Conservation (phyloP, 768 basidiomycete species). For the Tylopilus felleus region DNA sequence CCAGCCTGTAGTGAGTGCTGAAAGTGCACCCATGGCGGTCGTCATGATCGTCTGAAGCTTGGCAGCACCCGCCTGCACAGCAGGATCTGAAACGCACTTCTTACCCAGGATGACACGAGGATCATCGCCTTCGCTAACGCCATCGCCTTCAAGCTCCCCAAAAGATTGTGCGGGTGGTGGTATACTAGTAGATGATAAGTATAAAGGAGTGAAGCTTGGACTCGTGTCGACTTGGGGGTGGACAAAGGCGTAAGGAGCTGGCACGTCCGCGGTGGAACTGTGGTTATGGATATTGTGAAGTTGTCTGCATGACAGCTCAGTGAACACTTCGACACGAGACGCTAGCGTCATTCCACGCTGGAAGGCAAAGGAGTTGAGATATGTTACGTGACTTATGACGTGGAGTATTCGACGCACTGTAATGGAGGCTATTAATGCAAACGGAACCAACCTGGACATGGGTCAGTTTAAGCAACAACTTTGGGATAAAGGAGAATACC, state of each 20-base stretch:
- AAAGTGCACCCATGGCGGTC: conserved; percentile 72
- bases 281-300: conserved; percentile 47
- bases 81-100: conserved; percentile 45
- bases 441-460: conserved; percentile 61
- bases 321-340: conserved; percentile 77
- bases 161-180: not conserved
- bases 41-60: conserved; percentile 75
- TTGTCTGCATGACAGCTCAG: conserved; percentile 66
- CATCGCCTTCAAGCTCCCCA: conserved; percentile 30
- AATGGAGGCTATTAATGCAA: conserved; percentile 61
- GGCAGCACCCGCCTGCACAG: conserved; percentile 66
- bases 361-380: conserved; percentile 1
- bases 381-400: not conserved
- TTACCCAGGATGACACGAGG: conserved; percentile 37
- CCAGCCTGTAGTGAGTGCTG: conserved; percentile 79
- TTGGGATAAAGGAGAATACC: conserved; percentile 28
- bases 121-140: too few species aligned
- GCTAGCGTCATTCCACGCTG: conserved; percentile 80
- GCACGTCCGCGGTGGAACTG: conserved; percentile 10
- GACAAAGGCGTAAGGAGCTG: not conserved
- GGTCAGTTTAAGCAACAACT: conserved; percentile 5
- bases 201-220: conserved; percentile 9
- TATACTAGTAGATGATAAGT: conserved; percentile 12
- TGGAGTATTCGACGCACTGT: conserved; percentile 45
- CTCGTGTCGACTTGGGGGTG: conserved; percentile 3